Base-by-base conservation (phyloP, 2,329 filamentous ascomycete species). In the Aciculosporium take region DNA sequence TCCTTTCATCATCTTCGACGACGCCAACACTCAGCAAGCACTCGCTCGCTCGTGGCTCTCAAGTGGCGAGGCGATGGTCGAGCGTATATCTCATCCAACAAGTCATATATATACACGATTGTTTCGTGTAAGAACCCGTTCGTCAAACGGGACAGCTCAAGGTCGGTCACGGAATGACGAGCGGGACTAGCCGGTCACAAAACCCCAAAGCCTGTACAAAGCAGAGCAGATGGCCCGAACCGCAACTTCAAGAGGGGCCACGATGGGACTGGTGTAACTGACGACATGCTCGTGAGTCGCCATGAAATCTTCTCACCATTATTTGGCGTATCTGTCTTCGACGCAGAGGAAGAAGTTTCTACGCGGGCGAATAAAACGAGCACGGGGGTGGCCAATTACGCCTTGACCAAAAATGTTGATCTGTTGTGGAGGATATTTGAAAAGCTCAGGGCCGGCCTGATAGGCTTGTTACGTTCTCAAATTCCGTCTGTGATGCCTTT, bases 241-340 rank as follows among this genome's bases (percentile, higher is more conserved):
- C 50, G 78, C 78, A 3, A 59, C 68, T 7, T 63, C 62, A 40
- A 76, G 78, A 52, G 77, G 76, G n/a, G 82, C 74, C 1, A 71
- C 70, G 34, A 17, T 48, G 15, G 46, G 41, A 71, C 74, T 12
- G 72, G 74, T 37, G 79, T 82, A 69, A 81, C 62, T 10, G 65
- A 67, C 46, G 69, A 79, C 29, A 85, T 84, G 81, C 61, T 69
- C 43, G 64, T 85, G 45, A 72, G 76, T 21, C 64, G 66, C 2
- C 80, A 85, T 49, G 81, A 85, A 58, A 84, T 79, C 0, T 85
- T 85, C 51, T 81, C 79, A 1, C 81, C 81, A 2, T 70, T 85
- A 0, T 77, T 79, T 0, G 79, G 76, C 1, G 57, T 85, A 2
- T 83, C 82, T 59, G 64, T 69, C 12, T 85, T 85, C 54, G 69